phyloP scores from a whole-genome alignment of 805 yeast genomes.

The Schizosaccharomyces octosporus region DNA sequence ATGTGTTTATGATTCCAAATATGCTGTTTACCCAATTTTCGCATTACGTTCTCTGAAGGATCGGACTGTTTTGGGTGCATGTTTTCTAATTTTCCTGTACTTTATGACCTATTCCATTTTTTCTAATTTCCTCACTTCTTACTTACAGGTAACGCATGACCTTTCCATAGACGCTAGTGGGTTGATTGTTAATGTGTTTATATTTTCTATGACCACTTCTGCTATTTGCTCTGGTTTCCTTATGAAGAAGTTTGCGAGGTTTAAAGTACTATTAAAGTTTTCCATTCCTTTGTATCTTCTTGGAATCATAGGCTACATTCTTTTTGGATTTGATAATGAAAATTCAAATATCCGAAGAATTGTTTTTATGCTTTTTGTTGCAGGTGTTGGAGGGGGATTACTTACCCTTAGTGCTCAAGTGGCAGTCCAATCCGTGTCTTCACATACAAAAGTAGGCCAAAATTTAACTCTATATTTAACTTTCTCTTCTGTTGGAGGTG shows the following conservation, averaged over 20 bases:
- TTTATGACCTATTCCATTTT: slow-evolving; percentile 16
- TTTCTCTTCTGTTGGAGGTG: slow-evolving; percentile 31
- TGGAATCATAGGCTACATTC: background rate
- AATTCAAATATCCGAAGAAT: background rate
- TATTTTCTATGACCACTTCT: slow-evolving; percentile 19
- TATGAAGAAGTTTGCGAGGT: slow-evolving; percentile 23
- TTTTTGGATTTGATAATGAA: background rate
- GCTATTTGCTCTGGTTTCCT: slow-evolving; percentile 31
- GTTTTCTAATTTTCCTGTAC: slow-evolving; percentile 27
- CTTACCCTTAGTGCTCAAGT: slow-evolving; percentile 33
- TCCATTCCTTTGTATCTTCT: background rate
- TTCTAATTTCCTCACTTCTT: slow-evolving; percentile 34
- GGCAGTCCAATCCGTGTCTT: slow-evolving; percentile 27
- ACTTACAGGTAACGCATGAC: slow-evolving; percentile 27
- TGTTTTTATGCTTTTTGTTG: slow-evolving; percentile 19
- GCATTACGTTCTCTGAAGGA: slow-evolving; percentile 31
- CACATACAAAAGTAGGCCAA: slow-evolving; percentile 34
- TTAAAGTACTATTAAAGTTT: background rate
- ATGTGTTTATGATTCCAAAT: slow-evolving; percentile 26
- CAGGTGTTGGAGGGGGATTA: slow-evolving; percentile 37
- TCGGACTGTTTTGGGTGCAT: slow-evolving; percentile 44
- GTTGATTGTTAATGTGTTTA: slow-evolving; percentile 29
- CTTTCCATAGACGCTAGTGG: slow-evolving; percentile 32
- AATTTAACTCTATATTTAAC: slow-evolving; percentile 29
- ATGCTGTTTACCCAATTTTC: slow-evolving; percentile 15